Evolutionary conservation across 805 yeast genomes (phyloP), one percentile per base, ranked within the genome.

Genomic region (Isabelozyma gotoi): DNA sequence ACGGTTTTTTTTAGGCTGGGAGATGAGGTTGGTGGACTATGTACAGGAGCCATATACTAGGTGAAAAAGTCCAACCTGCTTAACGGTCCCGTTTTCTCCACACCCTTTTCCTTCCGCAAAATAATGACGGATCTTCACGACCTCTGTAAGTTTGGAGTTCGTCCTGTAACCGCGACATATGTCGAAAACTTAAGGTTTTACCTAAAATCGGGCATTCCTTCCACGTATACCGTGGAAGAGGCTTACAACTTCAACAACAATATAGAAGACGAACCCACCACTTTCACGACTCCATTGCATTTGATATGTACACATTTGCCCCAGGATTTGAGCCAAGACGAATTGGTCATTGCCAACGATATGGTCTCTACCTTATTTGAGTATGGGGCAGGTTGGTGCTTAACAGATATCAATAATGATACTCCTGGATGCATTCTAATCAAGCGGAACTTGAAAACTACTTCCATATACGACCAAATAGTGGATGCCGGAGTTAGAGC

Each of bases 331-430:
- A 55, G 65, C 0, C 72, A 64, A 0, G 85, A 80, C 43, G 71
- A 73, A 43, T 50, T 59, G 0, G 39, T 37, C 2, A 70, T 79
- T 1, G 74, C 83, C 0, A 45, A 66, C 24, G 60, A 65, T 10
- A 74, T 91, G 81, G 81, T 88, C 45, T 78, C 80, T 20, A 74
- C 71, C 16, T 63, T 91, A 45, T 84, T 91, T 50, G 81, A 87
- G 56, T 85, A 81, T 59, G 97, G 97, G 20, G 96, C 96, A 0
- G 96, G 95, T 7, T 91, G 97, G 97, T 84, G 85, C 62, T 73
- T 87, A 52, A 69, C 82, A 2, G 95, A 90, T 60, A 76, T 72
- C 45, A 78, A 83, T 41, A 74, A 80, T 51, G 82, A 83, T 48
- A 88, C 97, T 0, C 89, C 97, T 0, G 98, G 96, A 2, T 91